Evolutionary conservation across 768 basidiomycete species (phyloP), one percentile per base, ranked within the genome.

Genomic region (Inosperma sp.): DNA sequence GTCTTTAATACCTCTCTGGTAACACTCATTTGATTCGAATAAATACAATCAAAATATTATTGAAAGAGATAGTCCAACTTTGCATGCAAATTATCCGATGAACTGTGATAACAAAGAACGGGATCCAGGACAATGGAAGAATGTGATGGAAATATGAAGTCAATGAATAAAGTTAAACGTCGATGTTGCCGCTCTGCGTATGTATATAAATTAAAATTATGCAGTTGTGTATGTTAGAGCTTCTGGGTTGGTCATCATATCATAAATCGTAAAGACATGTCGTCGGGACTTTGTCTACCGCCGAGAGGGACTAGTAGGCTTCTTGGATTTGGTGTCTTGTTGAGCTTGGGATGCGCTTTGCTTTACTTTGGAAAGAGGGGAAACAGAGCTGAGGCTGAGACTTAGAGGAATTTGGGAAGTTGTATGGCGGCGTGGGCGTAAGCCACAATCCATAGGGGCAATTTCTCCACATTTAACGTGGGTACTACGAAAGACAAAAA

Each of bases 401-500:
- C 29, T 44, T 16, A 8, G 23, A n/a, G n/a, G n/a, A n/a, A 22
- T 35, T 30, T 7, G 26, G 22, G 35, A 2, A 25, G 13, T 37
- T 31, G 13, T 14, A 16, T 60, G 65, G 33, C 68, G 62, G 7
- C 59, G 49, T 21, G 74, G 71, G 31, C 77, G 80, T n/a, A 81
- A 49, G 16, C 86, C 88, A 59, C 90, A 92, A 65, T 92, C 84
- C 47, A 76, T 72, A 8, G 90, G 89, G 10, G 90, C 89, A 39
- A 79, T 60, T 62, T 93, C 90, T 14, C 89, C 90, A 59, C 91
- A 93, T 63, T 90, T 91, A 55, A 88, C 75, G 62, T 93, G 90
- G n/a, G 86, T 79, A 59, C 89, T 88, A 58, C 5, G 44, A 34
- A 48, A 33, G 52, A 48, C 37, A 49, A 34, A 52, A 50, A 22